Conservation (phyloP, 1,284 basidiomycete genomes). For the Tilletia horrida region DNA sequence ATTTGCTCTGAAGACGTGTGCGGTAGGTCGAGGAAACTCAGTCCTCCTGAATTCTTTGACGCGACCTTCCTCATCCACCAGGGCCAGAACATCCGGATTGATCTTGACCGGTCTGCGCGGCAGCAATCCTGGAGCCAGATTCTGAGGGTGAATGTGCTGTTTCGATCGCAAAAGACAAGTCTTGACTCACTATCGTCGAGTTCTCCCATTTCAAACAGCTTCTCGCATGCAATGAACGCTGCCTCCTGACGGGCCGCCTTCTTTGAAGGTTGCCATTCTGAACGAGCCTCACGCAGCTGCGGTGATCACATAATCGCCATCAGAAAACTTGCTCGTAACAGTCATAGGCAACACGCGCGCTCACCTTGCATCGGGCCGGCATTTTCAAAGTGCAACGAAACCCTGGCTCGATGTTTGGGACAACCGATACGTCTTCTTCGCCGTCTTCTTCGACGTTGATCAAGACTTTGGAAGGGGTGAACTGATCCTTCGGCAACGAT, state of each 20-base stretch:
- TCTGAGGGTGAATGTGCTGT: too few species aligned
- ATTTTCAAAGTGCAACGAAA: conserved; percentile 6
- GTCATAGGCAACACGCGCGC: not conserved
- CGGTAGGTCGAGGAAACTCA: not conserved
- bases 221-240: conserved; percentile 32
- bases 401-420: not conserved
- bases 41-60: conserved; percentile 3
- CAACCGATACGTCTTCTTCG: not conserved
- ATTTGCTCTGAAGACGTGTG: not conserved
- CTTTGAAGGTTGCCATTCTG: conserved; percentile 25
- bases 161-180: not conserved
- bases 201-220: conserved; percentile 28
- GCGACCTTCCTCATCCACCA: not conserved
- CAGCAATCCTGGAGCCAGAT: conserved; percentile 26
- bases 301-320: not conserved
- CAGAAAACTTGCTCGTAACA: too few species aligned
- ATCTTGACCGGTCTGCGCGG: conserved; percentile 18
- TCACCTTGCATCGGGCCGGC: conserved; percentile 19
- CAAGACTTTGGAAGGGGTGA: not conserved
- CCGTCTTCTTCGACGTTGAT: conserved; percentile 1
- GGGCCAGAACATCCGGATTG: not conserved
- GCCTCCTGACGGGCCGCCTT: conserved; percentile 33
- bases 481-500: not conserved
- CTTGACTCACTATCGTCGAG: conserved; percentile 27
- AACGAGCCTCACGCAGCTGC: conserved; percentile 25